These are phyloP conservation scores for Phytophthora capsici DNA, from an alignment of 352 stramenopile genomes.

Conservation along the genomic window DNA sequence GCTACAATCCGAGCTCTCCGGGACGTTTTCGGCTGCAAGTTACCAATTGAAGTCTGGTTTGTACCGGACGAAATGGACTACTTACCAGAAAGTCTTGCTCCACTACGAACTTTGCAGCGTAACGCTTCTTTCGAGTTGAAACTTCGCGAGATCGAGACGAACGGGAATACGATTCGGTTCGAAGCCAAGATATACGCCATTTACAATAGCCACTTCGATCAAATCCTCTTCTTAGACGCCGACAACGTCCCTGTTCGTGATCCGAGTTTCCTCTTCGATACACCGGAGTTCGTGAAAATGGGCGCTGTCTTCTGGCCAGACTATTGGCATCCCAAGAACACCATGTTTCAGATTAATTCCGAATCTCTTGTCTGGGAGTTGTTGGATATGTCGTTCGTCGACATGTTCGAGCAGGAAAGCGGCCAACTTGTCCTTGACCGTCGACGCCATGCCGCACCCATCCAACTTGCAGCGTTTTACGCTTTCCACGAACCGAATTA, in stretches of 20 bases:
- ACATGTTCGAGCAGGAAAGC: constrained; percentile 82
- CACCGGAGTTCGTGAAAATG: constrained; percentile 41
- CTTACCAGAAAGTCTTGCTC: constrained; percentile 7
- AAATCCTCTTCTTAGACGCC: constrained; percentile 70
- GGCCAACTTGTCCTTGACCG: constrained; percentile 68
- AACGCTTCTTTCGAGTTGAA: constrained; percentile 37
- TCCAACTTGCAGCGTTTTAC: constrained; percentile 63
- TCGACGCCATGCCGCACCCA: constrained; percentile 27
- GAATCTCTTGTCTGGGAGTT: constrained; percentile 66
- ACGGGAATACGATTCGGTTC: constrained; percentile 33
- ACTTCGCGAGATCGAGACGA: constrained; percentile 28
- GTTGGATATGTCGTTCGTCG: constrained; percentile 55
- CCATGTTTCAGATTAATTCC: constrained; percentile 64
- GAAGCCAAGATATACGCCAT: constrained; percentile 64
- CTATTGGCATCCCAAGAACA: constrained; percentile 66
- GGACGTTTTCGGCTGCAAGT: constrained; percentile 31
- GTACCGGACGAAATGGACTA: constrained; percentile 33
- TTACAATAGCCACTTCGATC: constrained; percentile 58
- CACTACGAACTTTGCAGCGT: constrained; percentile 21
- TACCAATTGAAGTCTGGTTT: constrained; percentile 72
- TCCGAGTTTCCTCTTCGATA: constrained; percentile 63
- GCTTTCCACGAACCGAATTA: constrained; percentile 56
- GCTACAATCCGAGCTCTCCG: constrained; percentile 55
- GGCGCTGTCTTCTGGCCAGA: constrained; percentile 76
- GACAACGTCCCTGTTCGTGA: constrained; percentile 66